These are phyloP conservation scores for Zygosaccharomyces lentus DNA, from an alignment of 805 yeast genomes.

Conservation along the genomic window DNA sequence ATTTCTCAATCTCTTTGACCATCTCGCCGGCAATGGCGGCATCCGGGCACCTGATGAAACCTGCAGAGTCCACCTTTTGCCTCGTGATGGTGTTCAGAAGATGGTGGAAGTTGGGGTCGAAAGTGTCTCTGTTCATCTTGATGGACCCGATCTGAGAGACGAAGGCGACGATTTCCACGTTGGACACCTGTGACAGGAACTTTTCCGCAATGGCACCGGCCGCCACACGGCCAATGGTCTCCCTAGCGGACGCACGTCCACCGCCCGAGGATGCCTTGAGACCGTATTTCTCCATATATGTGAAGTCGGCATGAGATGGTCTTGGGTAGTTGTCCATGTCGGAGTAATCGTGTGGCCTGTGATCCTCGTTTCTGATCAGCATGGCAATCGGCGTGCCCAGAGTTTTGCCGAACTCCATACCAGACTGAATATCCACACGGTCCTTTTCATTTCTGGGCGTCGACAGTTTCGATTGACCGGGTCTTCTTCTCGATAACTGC, in stretches of 20 bases:
- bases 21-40: slow-evolving; percentile 63
- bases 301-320: slow-evolving; percentile 97
- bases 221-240: slow-evolving; percentile 97
- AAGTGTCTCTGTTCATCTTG: slow-evolving; percentile 70
- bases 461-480: slow-evolving; percentile 88
- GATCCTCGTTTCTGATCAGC: slow-evolving; percentile 91
- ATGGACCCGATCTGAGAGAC: slow-evolving; percentile 88
- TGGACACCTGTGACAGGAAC: slow-evolving; percentile 66
- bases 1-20: slow-evolving; percentile 82
- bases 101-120: slow-evolving; percentile 58
- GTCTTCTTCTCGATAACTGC: slow-evolving; percentile 93
- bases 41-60: slow-evolving; percentile 94
- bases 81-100: slow-evolving; percentile 75
- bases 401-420: slow-evolving; percentile 86
- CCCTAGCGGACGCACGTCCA: slow-evolving; percentile 95
- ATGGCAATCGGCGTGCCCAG: slow-evolving; percentile 94
- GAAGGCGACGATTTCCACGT: slow-evolving; percentile 93
- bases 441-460: slow-evolving; percentile 98
- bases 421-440: slow-evolving; percentile 86
- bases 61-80: slow-evolving; percentile 79
- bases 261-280: slow-evolving; percentile 94
- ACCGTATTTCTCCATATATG: slow-evolving; percentile 87
- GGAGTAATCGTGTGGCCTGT: slow-evolving; percentile 91
- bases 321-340: slow-evolving; percentile 95
- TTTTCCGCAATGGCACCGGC: slow-evolving; percentile 99